A percentile compares a stretch with the other conserved stretches of the same genome.
These are phyloP conservation scores for Saitoella complicata DNA, from an alignment of 805 yeast genomes.

Conservation along the genomic window DNA sequence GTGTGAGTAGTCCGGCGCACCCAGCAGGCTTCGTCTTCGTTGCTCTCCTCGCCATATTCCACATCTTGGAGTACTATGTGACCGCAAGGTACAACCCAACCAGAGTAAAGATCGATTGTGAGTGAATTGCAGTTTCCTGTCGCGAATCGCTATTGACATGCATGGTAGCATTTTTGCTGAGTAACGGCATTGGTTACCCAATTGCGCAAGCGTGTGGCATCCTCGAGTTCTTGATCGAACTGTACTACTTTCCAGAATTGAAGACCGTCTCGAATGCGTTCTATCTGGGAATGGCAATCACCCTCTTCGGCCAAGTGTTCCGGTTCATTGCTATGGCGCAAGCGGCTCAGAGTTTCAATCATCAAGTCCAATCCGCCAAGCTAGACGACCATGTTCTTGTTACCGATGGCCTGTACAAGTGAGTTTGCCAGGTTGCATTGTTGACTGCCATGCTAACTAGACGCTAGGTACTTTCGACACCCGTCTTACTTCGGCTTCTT, in stretches of 20 bases:
- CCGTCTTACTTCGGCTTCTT: slow-evolving; percentile 87
- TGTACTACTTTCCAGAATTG: slow-evolving; percentile 25
- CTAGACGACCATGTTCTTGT: slow-evolving; percentile 46
- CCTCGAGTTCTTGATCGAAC: slow-evolving; percentile 33
- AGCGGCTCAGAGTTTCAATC: slow-evolving; percentile 77
- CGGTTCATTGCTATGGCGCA: slow-evolving; percentile 74
- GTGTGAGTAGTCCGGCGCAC: no score
- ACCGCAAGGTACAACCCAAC: slow-evolving; percentile 61
- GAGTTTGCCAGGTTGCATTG: background rate
- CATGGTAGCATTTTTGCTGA: slow-evolving; percentile 36
- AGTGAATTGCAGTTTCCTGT: background rate
- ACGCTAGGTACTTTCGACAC: slow-evolving; percentile 38
- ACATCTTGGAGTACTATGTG: slow-evolving; percentile 62
- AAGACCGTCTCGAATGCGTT: slow-evolving; percentile 17
- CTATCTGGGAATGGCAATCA: slow-evolving; percentile 31
- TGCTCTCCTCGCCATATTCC: slow-evolving; percentile 43
- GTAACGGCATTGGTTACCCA: slow-evolving; percentile 44
- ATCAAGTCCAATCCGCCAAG: slow-evolving; percentile 44
- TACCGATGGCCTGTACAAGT: slow-evolving; percentile 51
- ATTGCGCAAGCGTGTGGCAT: slow-evolving; percentile 42
- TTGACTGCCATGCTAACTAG: no score
- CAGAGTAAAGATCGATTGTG: slow-evolving; percentile 47
- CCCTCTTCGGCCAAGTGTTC: slow-evolving; percentile 45
- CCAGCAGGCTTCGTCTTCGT: slow-evolving; percentile 27
- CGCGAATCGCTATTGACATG: background rate